These are phyloP conservation scores for Xylaria hypoxylon DNA, from an alignment of 2,329 filamentous ascomycete genomes.

Conservation along the genomic window DNA sequence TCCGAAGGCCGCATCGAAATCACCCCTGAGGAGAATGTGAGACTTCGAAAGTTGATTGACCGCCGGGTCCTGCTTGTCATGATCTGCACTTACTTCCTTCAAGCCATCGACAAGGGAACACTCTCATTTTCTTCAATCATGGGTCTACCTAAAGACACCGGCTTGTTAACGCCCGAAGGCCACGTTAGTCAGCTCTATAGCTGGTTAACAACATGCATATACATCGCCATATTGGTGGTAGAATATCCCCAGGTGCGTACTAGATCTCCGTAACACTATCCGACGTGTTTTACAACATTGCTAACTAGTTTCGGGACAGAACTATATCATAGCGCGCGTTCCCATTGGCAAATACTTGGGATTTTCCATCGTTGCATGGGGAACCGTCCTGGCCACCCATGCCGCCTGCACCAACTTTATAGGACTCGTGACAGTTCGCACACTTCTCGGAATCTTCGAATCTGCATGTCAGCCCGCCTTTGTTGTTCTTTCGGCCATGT, in stretches of 20 bases:
- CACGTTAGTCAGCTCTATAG: slow-evolving; percentile 64
- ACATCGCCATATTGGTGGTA: slow-evolving; percentile 76
- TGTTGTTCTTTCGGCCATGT: slow-evolving; percentile 74
- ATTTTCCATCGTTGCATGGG: slow-evolving; percentile 74
- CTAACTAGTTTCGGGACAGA: slow-evolving; percentile 37
- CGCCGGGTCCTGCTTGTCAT: slow-evolving; percentile 75
- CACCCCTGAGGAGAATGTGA: slow-evolving; percentile 67
- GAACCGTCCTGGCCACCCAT: slow-evolving; percentile 68
- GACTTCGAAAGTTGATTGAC: slow-evolving; percentile 75
- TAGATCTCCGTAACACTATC: background rate
- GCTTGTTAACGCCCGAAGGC: slow-evolving; percentile 57
- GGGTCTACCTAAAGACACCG: slow-evolving; percentile 65
- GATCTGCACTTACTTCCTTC: slow-evolving; percentile 79
- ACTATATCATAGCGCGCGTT: slow-evolving; percentile 69
- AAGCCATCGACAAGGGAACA: slow-evolving; percentile 76
- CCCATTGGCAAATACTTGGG: slow-evolving; percentile 76
- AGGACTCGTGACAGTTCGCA: slow-evolving; percentile 70
- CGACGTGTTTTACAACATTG: background rate
- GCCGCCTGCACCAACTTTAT: slow-evolving; percentile 71
- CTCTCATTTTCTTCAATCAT: slow-evolving; percentile 74
- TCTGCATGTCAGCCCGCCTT: slow-evolving; percentile 76
- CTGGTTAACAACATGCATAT: slow-evolving; percentile 81
- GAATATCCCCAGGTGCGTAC: slow-evolving; percentile 72
- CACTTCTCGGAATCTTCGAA: slow-evolving; percentile 77
- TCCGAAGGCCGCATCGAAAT: slow-evolving; percentile 67